These are phyloP conservation scores for Escallonia herrerae DNA, from an alignment of 129 eudicot species.

Conservation along the genomic window DNA sequence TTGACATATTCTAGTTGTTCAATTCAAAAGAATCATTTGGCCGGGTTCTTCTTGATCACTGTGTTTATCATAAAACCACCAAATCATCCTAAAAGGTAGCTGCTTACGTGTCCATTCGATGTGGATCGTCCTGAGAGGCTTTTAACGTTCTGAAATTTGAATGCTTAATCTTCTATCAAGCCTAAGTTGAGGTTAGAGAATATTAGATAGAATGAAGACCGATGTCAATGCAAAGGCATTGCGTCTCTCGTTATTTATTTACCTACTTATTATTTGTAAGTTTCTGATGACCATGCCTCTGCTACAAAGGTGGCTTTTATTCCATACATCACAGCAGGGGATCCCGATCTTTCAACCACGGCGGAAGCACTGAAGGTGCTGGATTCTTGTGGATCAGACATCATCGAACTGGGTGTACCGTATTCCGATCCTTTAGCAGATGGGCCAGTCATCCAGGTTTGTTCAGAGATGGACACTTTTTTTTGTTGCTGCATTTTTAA, in stretches of 20 bases:
- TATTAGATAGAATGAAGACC: too few species aligned
- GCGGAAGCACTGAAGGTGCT: constrained; percentile 80
- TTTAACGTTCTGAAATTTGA: too few species aligned
- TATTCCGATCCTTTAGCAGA: constrained; percentile 97
- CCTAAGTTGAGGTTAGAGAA: too few species aligned
- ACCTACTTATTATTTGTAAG: too few species aligned
- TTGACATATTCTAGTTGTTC: background rate
- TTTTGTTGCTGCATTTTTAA: background rate
- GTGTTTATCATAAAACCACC: too few species aligned
- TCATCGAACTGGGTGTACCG: constrained; percentile 89
- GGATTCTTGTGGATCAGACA: constrained; percentile 84
- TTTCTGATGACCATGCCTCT: constrained; percentile 20
- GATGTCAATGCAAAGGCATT: too few species aligned
- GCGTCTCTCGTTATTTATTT: too few species aligned
- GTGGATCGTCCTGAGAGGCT: too few species aligned
- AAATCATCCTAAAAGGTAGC: too few species aligned
- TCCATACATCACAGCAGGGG: constrained; percentile 96
- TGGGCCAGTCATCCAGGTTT: constrained; percentile 97
- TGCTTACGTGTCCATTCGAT: too few species aligned
- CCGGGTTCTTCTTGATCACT: background rate
- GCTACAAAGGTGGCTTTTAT: constrained; percentile 78
- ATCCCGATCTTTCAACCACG: constrained; percentile 84
- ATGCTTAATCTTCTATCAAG: too few species aligned
- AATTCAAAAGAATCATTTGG: background rate
- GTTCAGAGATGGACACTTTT: background rate